A percentile compares a stretch with the other conserved stretches of the same genome.
phyloP scores from a whole-genome alignment of 495 filamentous ascomycete species.

The Bryoglossum gracile region DNA sequence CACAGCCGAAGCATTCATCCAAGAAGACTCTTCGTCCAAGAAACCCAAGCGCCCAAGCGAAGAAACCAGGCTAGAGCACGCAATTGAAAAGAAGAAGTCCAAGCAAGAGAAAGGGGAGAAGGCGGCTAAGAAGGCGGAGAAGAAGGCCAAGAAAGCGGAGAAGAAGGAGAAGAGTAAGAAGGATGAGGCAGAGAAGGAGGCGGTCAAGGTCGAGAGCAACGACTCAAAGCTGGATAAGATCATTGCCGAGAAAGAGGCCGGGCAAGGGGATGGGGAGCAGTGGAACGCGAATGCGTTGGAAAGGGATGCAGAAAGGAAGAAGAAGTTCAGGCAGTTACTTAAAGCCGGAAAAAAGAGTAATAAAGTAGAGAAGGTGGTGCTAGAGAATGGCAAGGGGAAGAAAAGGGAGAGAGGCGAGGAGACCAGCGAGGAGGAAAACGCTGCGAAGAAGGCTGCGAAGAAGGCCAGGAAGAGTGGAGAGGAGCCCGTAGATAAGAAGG shows the following conservation, averaged over 20 bases:
- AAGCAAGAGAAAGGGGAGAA: neutral
- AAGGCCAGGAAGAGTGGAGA: slow-evolving; percentile 1
- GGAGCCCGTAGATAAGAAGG: slow-evolving; percentile 10
- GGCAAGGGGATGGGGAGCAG: slow-evolving; percentile 17
- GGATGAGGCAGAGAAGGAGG: neutral
- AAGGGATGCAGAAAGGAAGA: slow-evolving; percentile 42
- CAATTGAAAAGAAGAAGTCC: neutral
- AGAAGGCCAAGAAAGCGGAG: slow-evolving; percentile 13
- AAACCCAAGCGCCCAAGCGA: slow-evolving; percentile 5
- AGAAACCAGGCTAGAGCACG: slow-evolving; percentile 2
- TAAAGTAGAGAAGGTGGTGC: neutral
- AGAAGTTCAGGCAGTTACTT: slow-evolving; percentile 51
- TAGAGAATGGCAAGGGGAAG: neutral
- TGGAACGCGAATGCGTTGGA: slow-evolving; percentile 47
- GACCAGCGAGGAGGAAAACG: neutral
- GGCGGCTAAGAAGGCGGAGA: neutral
- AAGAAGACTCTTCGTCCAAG: slow-evolving; percentile 1
- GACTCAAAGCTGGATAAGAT: slow-evolving; percentile 11
- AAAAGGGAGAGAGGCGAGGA: neutral
- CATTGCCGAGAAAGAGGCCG: neutral
- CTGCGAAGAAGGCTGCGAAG: neutral
- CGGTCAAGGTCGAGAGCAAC: neutral
- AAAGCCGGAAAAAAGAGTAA: slow-evolving; percentile 36
- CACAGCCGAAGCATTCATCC: neutral
- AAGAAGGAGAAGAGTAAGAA: slow-evolving; percentile 11